Conservation (phyloP, 2,329 filamentous ascomycete genomes). For the Aspergillus ochraceus region DNA sequence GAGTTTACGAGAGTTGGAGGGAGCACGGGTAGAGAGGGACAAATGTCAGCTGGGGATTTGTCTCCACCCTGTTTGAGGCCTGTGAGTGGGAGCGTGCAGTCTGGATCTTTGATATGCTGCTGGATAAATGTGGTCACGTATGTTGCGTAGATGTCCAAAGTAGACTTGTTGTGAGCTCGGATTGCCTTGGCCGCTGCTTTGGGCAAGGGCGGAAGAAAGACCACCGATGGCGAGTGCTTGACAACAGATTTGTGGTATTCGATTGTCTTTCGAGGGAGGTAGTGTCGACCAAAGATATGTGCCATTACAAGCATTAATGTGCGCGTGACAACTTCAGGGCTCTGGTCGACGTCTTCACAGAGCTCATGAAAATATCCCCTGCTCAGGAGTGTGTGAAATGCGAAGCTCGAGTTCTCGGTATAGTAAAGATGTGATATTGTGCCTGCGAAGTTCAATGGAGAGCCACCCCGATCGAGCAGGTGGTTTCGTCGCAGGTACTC, state of each 20-base stretch:
- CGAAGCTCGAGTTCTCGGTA: constrained; percentile 72
- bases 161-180: constrained; percentile 63
- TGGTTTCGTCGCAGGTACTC: constrained; percentile 72
- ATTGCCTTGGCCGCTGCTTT: constrained; percentile 57
- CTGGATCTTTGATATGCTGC: constrained; percentile 59
- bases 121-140: constrained; percentile 70
- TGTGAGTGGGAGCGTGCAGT: constrained; percentile 38
- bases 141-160: constrained; percentile 63
- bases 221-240: constrained; percentile 61
- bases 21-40: background rate
- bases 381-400: constrained; percentile 72
- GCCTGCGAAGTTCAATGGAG: constrained; percentile 70
- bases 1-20: background rate
- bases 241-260: constrained; percentile 43
- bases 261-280: constrained; percentile 47
- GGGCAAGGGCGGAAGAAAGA: constrained; percentile 66
- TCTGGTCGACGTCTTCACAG: constrained; percentile 57
- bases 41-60: background rate
- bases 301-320: constrained; percentile 67
- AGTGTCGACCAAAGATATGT: constrained; percentile 65
- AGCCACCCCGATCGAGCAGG: constrained; percentile 61
- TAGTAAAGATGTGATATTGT: constrained; percentile 73
- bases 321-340: constrained; percentile 53
- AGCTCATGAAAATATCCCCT: constrained; percentile 68
- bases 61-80: constrained; percentile 25